These are phyloP conservation scores for Colletotrichum endophyticum DNA, from an alignment of 2,329 filamentous ascomycete species.

Conservation along the genomic window DNA sequence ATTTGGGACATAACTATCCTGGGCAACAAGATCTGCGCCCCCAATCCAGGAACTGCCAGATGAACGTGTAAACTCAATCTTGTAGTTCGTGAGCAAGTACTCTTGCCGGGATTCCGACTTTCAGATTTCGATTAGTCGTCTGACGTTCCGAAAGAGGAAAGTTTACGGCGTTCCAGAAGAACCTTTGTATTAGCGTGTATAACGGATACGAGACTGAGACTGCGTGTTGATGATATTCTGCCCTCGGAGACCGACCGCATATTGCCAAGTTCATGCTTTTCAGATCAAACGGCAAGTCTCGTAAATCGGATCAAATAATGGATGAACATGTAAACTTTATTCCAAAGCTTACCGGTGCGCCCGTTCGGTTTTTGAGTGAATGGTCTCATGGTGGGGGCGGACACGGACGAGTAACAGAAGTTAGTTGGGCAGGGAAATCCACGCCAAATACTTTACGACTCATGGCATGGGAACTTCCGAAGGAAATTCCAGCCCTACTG, in stretches of 20 bases:
- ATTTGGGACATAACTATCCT: background rate
- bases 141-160: background rate
- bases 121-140: background rate
- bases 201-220: background rate
- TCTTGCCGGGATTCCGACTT: background rate
- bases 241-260: background rate
- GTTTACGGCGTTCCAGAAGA: background rate
- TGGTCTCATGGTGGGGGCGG: background rate
- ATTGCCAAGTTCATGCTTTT: background rate
- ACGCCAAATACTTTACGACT: background rate
- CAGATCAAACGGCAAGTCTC: background rate
- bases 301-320: background rate
- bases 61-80: background rate
- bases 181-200: background rate
- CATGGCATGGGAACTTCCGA: background rate
- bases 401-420: background rate
- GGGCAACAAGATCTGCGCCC: background rate
- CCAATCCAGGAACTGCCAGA: background rate
- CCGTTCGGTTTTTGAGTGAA: fast-evolving
- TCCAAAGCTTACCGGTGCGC: background rate
- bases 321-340: background rate
- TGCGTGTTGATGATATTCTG: background rate
- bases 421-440: background rate
- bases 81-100: fast-evolving
- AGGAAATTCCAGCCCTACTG: background rate